These are phyloP conservation scores for Podaxis carcinomalis DNA, from an alignment of 768 basidiomycete species.

Conservation along the genomic window DNA sequence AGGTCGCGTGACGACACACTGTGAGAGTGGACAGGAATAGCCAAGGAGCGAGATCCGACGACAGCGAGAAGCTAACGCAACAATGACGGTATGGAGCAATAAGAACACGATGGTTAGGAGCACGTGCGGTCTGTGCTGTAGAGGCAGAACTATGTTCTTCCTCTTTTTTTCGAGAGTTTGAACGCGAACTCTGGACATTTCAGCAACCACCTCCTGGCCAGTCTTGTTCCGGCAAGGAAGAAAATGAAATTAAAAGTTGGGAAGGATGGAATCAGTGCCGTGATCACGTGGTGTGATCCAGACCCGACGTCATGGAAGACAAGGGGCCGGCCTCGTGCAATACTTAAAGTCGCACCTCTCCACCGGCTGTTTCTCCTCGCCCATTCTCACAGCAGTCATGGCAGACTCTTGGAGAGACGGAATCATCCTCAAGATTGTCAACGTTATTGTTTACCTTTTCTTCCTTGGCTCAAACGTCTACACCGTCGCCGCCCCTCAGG, in stretches of 20 bases:
- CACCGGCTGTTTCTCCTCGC: not conserved
- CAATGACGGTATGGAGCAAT: not conserved
- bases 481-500: slow-evolving; percentile 72
- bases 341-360: slow-evolving; percentile 20
- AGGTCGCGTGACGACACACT: not conserved
- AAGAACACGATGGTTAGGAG: not conserved
- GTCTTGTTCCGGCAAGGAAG: not conserved
- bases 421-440: slow-evolving; percentile 79
- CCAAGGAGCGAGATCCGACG: not conserved
- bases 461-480: slow-evolving; percentile 92
- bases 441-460: slow-evolving; percentile 77
- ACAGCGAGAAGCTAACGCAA: not conserved
- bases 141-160: not conserved
- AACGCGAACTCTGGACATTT: not conserved
- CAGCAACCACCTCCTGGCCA: not conserved
- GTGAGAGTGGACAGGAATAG: not conserved
- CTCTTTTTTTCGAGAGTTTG: not conserved
- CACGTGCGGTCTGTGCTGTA: not conserved
- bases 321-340: slow-evolving; percentile 5
- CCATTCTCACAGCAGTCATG: slow-evolving; percentile 34
- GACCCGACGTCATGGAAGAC: slow-evolving; percentile 11
- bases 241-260: not conserved
- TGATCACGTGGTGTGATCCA: slow-evolving; percentile 8
- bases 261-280: not conserved
- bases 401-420: slow-evolving; percentile 72